Conservation (phyloP, 768 basidiomycete species). For the Trametes punicea region DNA sequence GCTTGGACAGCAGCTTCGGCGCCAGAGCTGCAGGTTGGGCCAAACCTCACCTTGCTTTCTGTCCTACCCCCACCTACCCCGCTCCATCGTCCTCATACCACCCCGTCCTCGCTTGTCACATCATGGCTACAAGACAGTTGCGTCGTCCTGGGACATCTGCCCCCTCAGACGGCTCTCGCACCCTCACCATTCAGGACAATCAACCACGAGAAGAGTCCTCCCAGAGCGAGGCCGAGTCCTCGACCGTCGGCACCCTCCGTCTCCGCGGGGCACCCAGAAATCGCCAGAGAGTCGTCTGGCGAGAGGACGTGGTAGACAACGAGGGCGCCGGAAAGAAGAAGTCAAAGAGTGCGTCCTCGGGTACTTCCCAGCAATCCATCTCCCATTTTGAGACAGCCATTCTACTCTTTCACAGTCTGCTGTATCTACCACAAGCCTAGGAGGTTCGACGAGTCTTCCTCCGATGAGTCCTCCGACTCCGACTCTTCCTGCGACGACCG, state of each 20-base stretch:
- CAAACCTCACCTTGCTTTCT: background rate
- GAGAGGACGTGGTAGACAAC: conserved; percentile 84
- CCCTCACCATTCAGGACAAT: conserved; percentile 32
- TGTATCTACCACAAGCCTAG: conserved; percentile 90
- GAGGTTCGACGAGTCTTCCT: conserved; percentile 75
- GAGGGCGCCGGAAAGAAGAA: conserved; percentile 87
- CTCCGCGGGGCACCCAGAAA: conserved; percentile 52
- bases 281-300: conserved; percentile 69
- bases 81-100: background rate
- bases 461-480: conserved; percentile 52
- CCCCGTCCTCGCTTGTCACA: background rate
- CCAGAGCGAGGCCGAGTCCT: conserved; percentile 20
- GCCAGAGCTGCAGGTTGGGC: background rate
- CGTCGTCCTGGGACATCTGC: conserved; percentile 16
- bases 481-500: conserved; percentile 27
- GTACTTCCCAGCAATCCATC: no score
- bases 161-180: conserved; percentile 34
- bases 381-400: no score
- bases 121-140: conserved; percentile 6
- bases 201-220: conserved; percentile 33
- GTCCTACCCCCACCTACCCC: background rate
- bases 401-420: conserved; percentile 58
- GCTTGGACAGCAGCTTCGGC: background rate
- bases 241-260: conserved; percentile 48
- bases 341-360: conserved; percentile 91